Evolutionary conservation across 2,329 filamentous ascomycete species (phyloP).

Genomic region (Fusarium drepaniforme): DNA sequence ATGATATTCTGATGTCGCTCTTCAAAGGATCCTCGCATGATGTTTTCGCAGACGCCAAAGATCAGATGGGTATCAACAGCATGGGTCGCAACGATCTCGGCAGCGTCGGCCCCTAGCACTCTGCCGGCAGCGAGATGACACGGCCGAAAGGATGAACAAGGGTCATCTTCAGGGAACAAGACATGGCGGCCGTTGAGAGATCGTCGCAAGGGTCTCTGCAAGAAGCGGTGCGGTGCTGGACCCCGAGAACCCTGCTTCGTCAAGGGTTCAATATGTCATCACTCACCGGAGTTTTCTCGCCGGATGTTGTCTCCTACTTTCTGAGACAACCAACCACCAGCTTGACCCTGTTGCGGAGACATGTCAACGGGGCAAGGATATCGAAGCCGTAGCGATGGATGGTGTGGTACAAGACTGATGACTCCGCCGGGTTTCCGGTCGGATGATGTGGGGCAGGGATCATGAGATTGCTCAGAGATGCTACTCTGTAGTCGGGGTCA

Average conservation of each 20-base stretch:
- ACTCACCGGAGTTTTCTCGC: constrained; percentile 37
- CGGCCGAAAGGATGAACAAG: not conserved
- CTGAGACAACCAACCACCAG: constrained; percentile 9
- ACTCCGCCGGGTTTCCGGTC: constrained; percentile 34
- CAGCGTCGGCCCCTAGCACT: constrained; percentile 28
- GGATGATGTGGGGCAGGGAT: constrained; percentile 48
- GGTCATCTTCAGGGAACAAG: constrained; percentile 6
- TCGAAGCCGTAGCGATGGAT: constrained; percentile 28
- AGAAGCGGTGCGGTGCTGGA: constrained; percentile 6
- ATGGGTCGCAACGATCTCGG: constrained; percentile 29
- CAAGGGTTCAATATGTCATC: constrained; percentile 13
- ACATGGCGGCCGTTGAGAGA: constrained; percentile 27
- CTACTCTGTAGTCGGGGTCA: constrained; percentile 34
- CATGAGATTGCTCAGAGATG: constrained; percentile 45
- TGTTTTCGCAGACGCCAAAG: not conserved
- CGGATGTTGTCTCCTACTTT: constrained; percentile 17
- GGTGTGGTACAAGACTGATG: constrained; percentile 40
- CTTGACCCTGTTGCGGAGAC: constrained; percentile 24
- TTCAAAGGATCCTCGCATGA: constrained; percentile 1
- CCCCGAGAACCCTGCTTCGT: constrained; percentile 15
- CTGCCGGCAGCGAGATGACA: not conserved
- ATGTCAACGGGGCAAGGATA: constrained; percentile 35
- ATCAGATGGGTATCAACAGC: not conserved
- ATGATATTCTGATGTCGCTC: not conserved
- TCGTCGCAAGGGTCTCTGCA: constrained; percentile 36